Conservation (phyloP, 2,329 filamentous ascomycete genomes). For the Exophiala aquamarina region DNA sequence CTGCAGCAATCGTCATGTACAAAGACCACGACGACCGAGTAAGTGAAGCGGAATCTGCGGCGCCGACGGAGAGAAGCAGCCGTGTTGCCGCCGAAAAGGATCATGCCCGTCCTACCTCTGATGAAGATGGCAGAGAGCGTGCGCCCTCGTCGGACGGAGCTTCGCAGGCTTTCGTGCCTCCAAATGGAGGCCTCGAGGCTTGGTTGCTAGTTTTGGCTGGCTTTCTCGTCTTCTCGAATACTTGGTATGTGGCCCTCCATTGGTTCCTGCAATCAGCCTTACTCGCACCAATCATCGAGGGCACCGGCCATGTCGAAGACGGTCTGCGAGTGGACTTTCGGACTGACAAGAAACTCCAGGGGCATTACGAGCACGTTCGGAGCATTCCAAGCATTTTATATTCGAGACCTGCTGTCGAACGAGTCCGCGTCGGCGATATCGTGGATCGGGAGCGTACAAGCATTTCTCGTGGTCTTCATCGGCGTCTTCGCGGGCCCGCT, state of each 20-base stretch:
- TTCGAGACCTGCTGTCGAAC: slow-evolving; percentile 17
- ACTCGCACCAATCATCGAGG: too few species aligned
- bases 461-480: slow-evolving; percentile 40
- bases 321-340: too few species aligned
- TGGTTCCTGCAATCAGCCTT: too few species aligned
- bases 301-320: too few species aligned
- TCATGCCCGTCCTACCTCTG: too few species aligned
- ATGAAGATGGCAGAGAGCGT: neutral
- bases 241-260: slow-evolving; percentile 14
- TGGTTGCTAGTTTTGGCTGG: slow-evolving; percentile 25
- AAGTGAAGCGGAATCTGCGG: too few species aligned
- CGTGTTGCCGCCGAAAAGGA: too few species aligned
- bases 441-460: slow-evolving; percentile 44
- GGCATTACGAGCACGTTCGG: slow-evolving; percentile 27
- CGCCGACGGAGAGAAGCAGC: too few species aligned
- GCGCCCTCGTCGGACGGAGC: too few species aligned
- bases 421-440: slow-evolving; percentile 39
- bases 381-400: slow-evolving; percentile 28
- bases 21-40: too few species aligned
- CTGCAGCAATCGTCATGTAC: too few species aligned
- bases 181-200: slow-evolving; percentile 24
- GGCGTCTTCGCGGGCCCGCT: slow-evolving; percentile 42
- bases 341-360: too few species aligned
- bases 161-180: slow-evolving; percentile 7
- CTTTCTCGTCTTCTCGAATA: slow-evolving; percentile 28